phyloP scores from a whole-genome alignment of 306 rosid genomes.

The Casuarina equisetifolia region DNA sequence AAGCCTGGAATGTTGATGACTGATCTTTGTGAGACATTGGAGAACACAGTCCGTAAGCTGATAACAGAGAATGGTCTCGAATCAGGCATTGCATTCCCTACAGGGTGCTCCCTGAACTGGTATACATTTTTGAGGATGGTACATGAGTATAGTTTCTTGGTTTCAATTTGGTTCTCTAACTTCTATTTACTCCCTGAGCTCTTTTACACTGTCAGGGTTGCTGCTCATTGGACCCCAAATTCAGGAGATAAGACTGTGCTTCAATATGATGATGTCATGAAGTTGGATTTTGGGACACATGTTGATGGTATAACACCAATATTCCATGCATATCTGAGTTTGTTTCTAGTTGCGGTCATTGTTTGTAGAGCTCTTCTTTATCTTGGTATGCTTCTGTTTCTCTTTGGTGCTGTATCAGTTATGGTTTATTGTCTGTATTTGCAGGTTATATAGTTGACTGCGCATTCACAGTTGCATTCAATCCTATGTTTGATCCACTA shows the following conservation, averaged over 20 bases:
- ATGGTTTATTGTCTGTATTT: slow-evolving; percentile 29
- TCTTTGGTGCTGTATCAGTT: slow-evolving; percentile 14
- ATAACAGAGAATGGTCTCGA: slow-evolving; percentile 89
- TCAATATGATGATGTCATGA: slow-evolving; percentile 95
- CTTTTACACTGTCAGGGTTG: slow-evolving; percentile 62
- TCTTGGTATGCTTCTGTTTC: slow-evolving; percentile 13
- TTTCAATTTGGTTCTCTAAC: neutral
- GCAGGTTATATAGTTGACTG: slow-evolving; percentile 86
- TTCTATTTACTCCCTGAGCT: slow-evolving; percentile 22
- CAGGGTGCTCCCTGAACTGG: slow-evolving; percentile 98
- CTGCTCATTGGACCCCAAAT: slow-evolving; percentile 99
- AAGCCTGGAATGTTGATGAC: slow-evolving; percentile 98
- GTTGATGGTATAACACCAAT: slow-evolving; percentile 66
- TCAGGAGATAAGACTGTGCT: slow-evolving; percentile 90
- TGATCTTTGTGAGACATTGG: slow-evolving; percentile 91
- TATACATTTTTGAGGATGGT: slow-evolving; percentile 23
- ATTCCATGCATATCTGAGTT: neutral
- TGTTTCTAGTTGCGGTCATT: neutral
- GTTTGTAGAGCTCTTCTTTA: slow-evolving; percentile 12
- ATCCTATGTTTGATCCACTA: slow-evolving; percentile 85
- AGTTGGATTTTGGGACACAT: slow-evolving; percentile 96
- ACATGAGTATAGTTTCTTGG: neutral
- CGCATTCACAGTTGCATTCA: slow-evolving; percentile 97
- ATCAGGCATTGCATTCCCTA: slow-evolving; percentile 99
- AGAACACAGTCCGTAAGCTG: slow-evolving; percentile 82